phyloP scores from a whole-genome alignment of 2,329 filamentous ascomycete species.

The Cladophialophora psammophila region DNA sequence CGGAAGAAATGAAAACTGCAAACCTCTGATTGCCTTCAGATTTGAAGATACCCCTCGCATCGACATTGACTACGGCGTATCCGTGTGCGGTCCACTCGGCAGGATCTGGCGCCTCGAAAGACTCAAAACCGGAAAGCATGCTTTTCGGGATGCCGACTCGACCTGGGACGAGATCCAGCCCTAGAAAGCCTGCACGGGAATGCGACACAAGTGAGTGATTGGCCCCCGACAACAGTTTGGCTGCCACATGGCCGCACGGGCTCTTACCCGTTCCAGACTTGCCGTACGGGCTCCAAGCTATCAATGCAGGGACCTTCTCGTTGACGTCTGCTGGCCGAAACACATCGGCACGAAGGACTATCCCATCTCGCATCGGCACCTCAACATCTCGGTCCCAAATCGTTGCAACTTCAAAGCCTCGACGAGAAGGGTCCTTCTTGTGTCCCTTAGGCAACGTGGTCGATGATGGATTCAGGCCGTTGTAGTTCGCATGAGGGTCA shows the following conservation, averaged over 20 bases:
- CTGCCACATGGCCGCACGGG: not conserved
- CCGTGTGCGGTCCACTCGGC: constrained; percentile 43
- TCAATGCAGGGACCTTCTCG: constrained; percentile 40
- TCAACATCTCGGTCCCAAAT: constrained; percentile 39
- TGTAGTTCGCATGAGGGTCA: constrained; percentile 16
- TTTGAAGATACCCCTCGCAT: constrained; percentile 41
- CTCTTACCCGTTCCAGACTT: constrained; percentile 39
- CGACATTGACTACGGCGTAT: constrained; percentile 45
- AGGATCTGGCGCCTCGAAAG: constrained; percentile 43
- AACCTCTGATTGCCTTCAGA: constrained; percentile 44
- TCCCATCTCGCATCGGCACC: constrained; percentile 41
- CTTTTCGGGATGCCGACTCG: constrained; percentile 11
- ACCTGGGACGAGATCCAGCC: constrained; percentile 15
- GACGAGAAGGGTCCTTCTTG: constrained; percentile 16
- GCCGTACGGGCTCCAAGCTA: constrained; percentile 45
- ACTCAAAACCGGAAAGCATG: constrained; percentile 23
- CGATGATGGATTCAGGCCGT: constrained; percentile 16
- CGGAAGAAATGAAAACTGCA: not conserved
- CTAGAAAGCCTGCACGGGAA: constrained; percentile 7
- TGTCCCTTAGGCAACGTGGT: constrained; percentile 15
- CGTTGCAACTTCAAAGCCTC: constrained; percentile 18
- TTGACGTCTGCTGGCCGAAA: constrained; percentile 37
- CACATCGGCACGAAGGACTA: constrained; percentile 42
- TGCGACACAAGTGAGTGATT: not conserved
- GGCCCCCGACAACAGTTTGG: not conserved